Evolutionary conservation across 768 basidiomycete genomes (phyloP), one percentile per base, ranked within the genome.

Genomic region (Tubosaeta brunneosetosa): DNA sequence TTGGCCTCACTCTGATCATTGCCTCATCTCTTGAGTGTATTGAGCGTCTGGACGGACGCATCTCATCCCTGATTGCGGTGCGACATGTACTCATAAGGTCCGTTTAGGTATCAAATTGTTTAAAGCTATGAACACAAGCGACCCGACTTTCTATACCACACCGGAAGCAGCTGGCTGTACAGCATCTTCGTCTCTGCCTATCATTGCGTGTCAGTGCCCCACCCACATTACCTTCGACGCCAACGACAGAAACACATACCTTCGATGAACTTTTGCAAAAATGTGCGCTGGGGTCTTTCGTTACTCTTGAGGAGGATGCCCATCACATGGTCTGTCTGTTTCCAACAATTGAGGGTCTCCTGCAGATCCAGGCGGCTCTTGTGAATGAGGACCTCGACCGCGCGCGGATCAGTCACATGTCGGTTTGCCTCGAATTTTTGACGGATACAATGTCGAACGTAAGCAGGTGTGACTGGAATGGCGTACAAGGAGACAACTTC

Each of bases 291-390:
- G 6, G 74, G 74, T 53, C 78, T 75, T 49, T 77, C 72, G 1
- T 76, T 71, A 50, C 66, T 58, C 55, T 78, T 68, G 53, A 91
- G 69, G 46, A 91, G 66, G 32, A 88, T 79, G 3, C 88, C 89
- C 68, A 84, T 70, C 29, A 93, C 74, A 64, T 93, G 90, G 55
- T 91, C 87, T 40, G 76, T 79, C 74, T 90, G 88, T 65, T 94
- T 94, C 94, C 94, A 97, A 61, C 80, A 82, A 66, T 97, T 97
- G 77, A 97, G 77, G 48, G 87, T 86, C 77, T 97, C 95, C 76
- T 98, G 95, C 64, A 84, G 91, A 60, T 97, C 93, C 73, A 84
- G 87, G 57, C 83, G 76, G 48, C 82, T 78, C 77, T 97, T 97
- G 65, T 87, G 78, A 37, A 97, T 65, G 61, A 97, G 76, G 42